Evolutionary conservation across 129 eudicot genomes (phyloP), one percentile per base, ranked within the genome.

Genomic region (Chrysanthemum seticuspe): DNA sequence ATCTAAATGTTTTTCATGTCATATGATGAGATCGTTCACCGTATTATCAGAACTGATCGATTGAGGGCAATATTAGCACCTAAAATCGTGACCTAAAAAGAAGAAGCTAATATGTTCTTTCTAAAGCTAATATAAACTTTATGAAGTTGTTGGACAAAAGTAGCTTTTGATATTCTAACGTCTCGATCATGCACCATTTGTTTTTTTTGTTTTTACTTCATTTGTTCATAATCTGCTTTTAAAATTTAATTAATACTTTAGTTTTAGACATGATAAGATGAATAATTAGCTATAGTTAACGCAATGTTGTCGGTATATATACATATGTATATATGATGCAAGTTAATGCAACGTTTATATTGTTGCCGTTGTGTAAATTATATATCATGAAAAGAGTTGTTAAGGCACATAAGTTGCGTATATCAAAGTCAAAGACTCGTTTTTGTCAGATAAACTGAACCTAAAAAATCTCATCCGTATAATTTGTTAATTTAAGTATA

Each of bases 141-240:
- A n/a, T 63, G 68, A 63, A 31, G 44, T 31, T 63, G 75, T 71
- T 71, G 13, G 54, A 18, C 6, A 27, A 63, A 62, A 63, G 49
- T 63, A 13, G 47, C 47, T 10, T 6, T 25, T 27, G 50, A 62
- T 62, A 62, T 29, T 62, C 67, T 62, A 13, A 62, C 67, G 67
- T 62, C 67, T 62, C 67, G 16, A 62, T 62, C 50, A 62, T 13
- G 45, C 13, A 14, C 67, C 45, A 31, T 25, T 31, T 25, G 4
- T 25, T 53, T 36, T 36, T 13, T 2, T 27, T 0, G 31, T 27
- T 27, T 27, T 27, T 27, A 27, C 31, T 27, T 27, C 31, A 27
- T 27, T 27, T 27, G 31, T 27, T 27, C 31, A 27, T 27, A 27
- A 27, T 27, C 3, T 27, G 31, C 31, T 27, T 27, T 27, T 25